phyloP scores from a whole-genome alignment of 768 basidiomycete species.

The Rhodotorula kratochvilovae region DNA sequence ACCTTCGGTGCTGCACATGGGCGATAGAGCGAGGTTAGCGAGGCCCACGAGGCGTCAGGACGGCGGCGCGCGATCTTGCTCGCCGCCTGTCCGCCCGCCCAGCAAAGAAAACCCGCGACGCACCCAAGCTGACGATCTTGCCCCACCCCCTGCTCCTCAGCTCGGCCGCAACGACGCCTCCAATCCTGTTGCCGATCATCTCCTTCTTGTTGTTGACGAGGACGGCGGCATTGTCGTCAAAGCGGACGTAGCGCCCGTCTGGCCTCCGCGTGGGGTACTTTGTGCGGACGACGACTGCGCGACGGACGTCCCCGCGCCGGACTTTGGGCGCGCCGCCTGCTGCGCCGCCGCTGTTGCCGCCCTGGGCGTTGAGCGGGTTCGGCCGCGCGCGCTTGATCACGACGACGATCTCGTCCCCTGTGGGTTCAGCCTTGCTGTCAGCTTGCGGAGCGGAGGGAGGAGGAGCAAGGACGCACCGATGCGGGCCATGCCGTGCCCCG shows the following conservation, averaged over 20 bases:
- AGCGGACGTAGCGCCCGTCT: conserved; percentile 79
- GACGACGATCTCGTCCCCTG: conserved; percentile 90
- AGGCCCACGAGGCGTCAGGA: not conserved
- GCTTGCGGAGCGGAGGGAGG: not conserved
- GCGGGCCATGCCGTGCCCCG: conserved; percentile 83
- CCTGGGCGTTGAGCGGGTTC: conserved; percentile 46
- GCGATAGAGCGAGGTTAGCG: not conserved
- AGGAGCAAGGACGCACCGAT: conserved; percentile 46
- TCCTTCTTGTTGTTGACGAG: conserved; percentile 91
- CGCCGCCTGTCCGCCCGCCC: too few species aligned
- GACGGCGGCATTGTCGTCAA: conserved; percentile 95
- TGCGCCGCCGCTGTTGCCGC: not conserved
- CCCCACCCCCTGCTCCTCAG: conserved; percentile 88
- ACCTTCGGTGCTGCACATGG: conserved; percentile 25
- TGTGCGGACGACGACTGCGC: conserved; percentile 92
- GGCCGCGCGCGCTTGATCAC: conserved; percentile 89
- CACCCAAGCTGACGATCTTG: conserved; percentile 76
- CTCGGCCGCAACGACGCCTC: conserved; percentile 87
- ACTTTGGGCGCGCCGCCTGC: conserved; percentile 66
- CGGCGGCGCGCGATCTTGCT: too few species aligned
- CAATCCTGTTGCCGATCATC: conserved; percentile 91
- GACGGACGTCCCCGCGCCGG: conserved; percentile 85
- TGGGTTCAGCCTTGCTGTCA: not conserved
- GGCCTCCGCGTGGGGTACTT: conserved; percentile 75
- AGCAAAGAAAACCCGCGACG: not conserved